A percentile compares a stretch with the other conserved stretches of the same genome.
Evolutionary conservation across 192 early-diverging fungal genomes (phyloP).

Genomic region (Coemansia sp.): DNA sequence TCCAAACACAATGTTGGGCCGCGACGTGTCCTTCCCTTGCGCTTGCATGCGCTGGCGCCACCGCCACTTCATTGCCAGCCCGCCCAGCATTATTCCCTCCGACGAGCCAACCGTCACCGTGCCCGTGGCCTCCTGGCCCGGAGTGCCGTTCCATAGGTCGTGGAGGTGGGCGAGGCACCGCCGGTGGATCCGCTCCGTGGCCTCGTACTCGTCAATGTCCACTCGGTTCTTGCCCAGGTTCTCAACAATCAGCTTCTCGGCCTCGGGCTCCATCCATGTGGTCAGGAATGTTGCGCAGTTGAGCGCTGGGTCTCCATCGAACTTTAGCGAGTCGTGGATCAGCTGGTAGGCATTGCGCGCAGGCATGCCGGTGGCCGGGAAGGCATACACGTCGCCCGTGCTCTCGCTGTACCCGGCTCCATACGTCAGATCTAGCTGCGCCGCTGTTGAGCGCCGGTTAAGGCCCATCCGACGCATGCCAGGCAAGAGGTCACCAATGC

Average conservation of each 20-base stretch:
- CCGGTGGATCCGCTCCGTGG: constrained; percentile 61
- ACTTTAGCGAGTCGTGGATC: constrained; percentile 70
- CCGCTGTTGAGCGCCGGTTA: constrained; percentile 17
- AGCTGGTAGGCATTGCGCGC: constrained; percentile 66
- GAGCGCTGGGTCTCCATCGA: constrained; percentile 75
- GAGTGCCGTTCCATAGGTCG: constrained; percentile 62
- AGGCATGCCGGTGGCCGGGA: constrained; percentile 41
- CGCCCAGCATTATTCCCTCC: constrained; percentile 76
- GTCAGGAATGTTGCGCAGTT: constrained; percentile 81
- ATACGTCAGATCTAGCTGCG: constrained; percentile 36
- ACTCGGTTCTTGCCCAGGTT: constrained; percentile 76
- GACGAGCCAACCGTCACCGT: constrained; percentile 75
- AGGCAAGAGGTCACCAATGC: constrained; percentile 33
- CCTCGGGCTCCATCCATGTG: constrained; percentile 80
- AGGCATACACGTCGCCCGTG: constrained; percentile 27
- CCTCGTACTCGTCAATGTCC: constrained; percentile 71
- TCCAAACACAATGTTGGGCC: constrained; percentile 78
- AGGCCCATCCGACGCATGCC: constrained; percentile 37
- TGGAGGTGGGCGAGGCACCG: constrained; percentile 70
- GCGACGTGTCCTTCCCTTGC: constrained; percentile 63
- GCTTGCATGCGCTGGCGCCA: constrained; percentile 64
- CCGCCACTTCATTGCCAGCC: constrained; percentile 74
- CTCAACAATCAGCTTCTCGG: constrained; percentile 73
- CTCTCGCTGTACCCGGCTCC: constrained; percentile 27
- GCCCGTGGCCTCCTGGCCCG: constrained; percentile 57